phyloP scores from a whole-genome alignment of 2,329 filamentous ascomycete genomes.

The Neofusicoccum cordaticola region DNA sequence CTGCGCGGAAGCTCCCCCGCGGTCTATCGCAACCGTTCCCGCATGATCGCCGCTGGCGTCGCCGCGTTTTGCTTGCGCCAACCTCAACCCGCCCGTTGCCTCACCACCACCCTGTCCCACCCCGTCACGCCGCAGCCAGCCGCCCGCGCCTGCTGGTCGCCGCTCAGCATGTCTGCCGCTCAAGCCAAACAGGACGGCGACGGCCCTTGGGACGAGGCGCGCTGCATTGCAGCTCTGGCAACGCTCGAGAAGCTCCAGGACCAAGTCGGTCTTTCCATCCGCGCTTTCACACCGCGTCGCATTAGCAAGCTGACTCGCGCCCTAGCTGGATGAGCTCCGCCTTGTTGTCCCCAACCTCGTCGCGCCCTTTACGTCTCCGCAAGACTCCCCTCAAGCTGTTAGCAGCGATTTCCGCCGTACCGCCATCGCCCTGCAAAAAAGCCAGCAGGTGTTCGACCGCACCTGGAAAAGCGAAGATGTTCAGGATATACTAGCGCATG shows the following conservation, averaged over 20 bases:
- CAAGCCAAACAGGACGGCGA: background rate
- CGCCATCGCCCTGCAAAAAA: constrained; percentile 33
- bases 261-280: constrained; percentile 30
- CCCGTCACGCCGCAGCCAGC: no score
- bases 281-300: background rate
- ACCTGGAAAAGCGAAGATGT: constrained; percentile 38
- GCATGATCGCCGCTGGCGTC: background rate
- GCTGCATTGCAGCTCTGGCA: constrained; percentile 42
- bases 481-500: constrained; percentile 34
- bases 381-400: constrained; percentile 27
- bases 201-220: constrained; percentile 36
- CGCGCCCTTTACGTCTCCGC: constrained; percentile 35
- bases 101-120: background rate
- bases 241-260: constrained; percentile 44
- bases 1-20: background rate
- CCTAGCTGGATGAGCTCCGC: constrained; percentile 43
- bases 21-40: background rate
- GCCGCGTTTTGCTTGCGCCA: background rate
- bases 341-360: constrained; percentile 43
- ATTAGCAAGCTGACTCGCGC: constrained; percentile 16
- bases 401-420: constrained; percentile 40
- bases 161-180: background rate
- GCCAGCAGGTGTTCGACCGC: constrained; percentile 36
- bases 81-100: background rate
- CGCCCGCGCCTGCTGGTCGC: no score